A percentile compares a stretch with the other conserved stretches of the same genome.
These are phyloP conservation scores for Pseudogymnoascus sp. DNA, from an alignment of 2,329 filamentous ascomycete genomes.

Conservation along the genomic window DNA sequence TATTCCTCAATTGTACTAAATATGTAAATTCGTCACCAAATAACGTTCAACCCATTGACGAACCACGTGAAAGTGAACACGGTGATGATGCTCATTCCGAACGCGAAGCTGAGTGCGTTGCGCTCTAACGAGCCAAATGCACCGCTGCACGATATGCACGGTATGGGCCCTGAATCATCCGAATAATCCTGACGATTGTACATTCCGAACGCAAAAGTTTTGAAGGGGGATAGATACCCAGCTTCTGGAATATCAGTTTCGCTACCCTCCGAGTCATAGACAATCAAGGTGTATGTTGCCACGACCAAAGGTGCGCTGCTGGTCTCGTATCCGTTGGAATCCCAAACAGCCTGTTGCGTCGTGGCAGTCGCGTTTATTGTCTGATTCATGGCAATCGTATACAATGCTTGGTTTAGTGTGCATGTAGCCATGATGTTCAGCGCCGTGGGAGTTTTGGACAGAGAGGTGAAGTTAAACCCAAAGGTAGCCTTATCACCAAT, in stretches of 20 bases:
- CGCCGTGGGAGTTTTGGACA: conserved; percentile 50
- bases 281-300: conserved; percentile 51
- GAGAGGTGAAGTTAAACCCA: conserved; percentile 57
- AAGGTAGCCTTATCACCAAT: conserved; percentile 52
- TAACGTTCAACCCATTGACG: conserved; percentile 38
- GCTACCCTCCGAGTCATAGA: conserved; percentile 49
- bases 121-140: conserved; percentile 40
- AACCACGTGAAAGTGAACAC: conserved; percentile 58
- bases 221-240: conserved; percentile 46
- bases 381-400: conserved; percentile 57
- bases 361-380: conserved; percentile 43
- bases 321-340: conserved; percentile 17
- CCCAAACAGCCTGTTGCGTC: conserved; percentile 31
- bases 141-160: conserved; percentile 31
- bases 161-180: conserved; percentile 28
- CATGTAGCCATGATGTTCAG: conserved; percentile 53
- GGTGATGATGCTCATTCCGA: conserved; percentile 48
- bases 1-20: background rate
- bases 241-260: conserved; percentile 43
- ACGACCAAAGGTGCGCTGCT: conserved; percentile 38
- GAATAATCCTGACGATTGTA: conserved; percentile 46
- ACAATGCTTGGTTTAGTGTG: conserved; percentile 43
- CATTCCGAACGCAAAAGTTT: conserved; percentile 48
- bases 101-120: conserved; percentile 41
- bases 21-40: conserved; percentile 22